A percentile compares a stretch with the other conserved stretches of the same genome.
Conservation (phyloP, 2,329 filamentous ascomycete genomes). For the Mycosphaerella arachidis region DNA sequence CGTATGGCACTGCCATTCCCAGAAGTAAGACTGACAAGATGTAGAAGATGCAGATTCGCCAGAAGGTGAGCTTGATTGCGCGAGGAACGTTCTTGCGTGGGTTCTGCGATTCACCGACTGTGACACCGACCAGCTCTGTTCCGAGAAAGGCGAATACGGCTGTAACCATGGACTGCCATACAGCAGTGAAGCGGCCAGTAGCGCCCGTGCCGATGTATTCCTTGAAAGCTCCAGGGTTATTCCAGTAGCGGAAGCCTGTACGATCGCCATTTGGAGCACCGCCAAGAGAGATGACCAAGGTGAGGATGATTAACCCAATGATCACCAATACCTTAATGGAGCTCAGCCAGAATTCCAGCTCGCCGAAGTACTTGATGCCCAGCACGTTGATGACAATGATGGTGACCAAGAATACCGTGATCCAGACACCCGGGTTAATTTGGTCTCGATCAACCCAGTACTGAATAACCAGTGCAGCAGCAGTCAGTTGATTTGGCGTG, state of each 20-base stretch:
- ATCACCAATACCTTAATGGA: conserved; percentile 45
- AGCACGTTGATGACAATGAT: conserved; percentile 46
- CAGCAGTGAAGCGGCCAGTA: conserved; percentile 42
- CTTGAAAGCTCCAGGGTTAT: conserved; percentile 43
- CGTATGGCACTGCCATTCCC: conserved; percentile 71
- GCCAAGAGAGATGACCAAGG: conserved; percentile 31
- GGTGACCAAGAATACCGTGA: conserved; percentile 53
- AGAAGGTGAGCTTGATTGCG: conserved; percentile 76
- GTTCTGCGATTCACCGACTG: conserved; percentile 68
- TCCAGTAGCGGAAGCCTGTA: conserved; percentile 42
- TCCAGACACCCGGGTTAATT: conserved; percentile 53
- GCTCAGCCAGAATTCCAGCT: conserved; percentile 48
- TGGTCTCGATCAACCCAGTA: conserved; percentile 60
- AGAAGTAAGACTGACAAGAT: conserved; percentile 67
- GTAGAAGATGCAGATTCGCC: conserved; percentile 78
- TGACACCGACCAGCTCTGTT: conserved; percentile 72
- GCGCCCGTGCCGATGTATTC: conserved; percentile 34
- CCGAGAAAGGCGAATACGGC: conserved; percentile 76
- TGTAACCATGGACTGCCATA: conserved; percentile 56
- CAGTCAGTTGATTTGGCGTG: conserved; percentile 79
- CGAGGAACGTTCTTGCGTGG: conserved; percentile 69
- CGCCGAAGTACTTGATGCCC: conserved; percentile 58
- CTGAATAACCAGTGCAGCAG: conserved; percentile 71
- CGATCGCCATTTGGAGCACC: conserved; percentile 29
- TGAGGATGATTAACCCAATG: conserved; percentile 43